A percentile compares a stretch with the other conserved stretches of the same genome.
Evolutionary conservation across 129 eudicot genomes (phyloP).

Genomic region (Arctium lappa): DNA sequence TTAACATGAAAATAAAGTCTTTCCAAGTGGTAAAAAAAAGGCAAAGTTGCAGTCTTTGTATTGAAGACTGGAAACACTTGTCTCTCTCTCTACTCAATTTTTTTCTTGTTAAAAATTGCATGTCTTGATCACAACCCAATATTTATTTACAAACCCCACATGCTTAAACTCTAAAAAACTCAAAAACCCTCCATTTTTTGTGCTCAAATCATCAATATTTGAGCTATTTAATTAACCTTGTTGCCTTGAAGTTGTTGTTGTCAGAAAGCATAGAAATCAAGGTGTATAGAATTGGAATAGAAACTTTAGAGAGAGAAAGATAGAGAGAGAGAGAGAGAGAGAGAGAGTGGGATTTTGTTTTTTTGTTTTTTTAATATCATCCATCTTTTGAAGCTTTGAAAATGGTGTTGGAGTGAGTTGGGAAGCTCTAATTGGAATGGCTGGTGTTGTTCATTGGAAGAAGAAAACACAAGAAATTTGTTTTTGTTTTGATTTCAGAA

Average conservation of each 20-base stretch:
- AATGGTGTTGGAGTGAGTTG: slow-evolving; percentile 47
- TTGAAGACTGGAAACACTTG: slow-evolving; percentile 77
- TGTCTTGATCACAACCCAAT: slow-evolving; percentile 69
- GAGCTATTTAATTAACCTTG: slow-evolving; percentile 30
- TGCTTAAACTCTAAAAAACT: slow-evolving; percentile 47
- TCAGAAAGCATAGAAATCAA: slow-evolving; percentile 56
- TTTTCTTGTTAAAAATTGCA: slow-evolving; percentile 33
- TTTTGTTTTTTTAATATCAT: background rate
- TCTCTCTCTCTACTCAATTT: slow-evolving; percentile 36
- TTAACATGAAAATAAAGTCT: background rate
- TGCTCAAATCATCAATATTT: slow-evolving; percentile 39
- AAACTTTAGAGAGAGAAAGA: slow-evolving; percentile 31
- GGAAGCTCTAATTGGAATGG: slow-evolving; percentile 21
- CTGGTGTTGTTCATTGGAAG: slow-evolving; percentile 26
- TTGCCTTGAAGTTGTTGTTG: slow-evolving; percentile 43
- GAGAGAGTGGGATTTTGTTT: slow-evolving; percentile 16
- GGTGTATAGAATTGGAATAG: slow-evolving; percentile 48
- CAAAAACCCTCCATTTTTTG: slow-evolving; percentile 34
- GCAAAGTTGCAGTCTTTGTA: slow-evolving; percentile 74
- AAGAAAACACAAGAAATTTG: slow-evolving; percentile 27
- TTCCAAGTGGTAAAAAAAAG: slow-evolving; percentile 36
- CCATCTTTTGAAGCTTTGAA: slow-evolving; percentile 39
- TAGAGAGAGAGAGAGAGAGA: background rate
- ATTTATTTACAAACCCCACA: slow-evolving; percentile 59
- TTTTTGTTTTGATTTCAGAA: slow-evolving; percentile 36